Conservation (phyloP, 768 basidiomycete genomes). For the Botryobasidium botryosum region DNA sequence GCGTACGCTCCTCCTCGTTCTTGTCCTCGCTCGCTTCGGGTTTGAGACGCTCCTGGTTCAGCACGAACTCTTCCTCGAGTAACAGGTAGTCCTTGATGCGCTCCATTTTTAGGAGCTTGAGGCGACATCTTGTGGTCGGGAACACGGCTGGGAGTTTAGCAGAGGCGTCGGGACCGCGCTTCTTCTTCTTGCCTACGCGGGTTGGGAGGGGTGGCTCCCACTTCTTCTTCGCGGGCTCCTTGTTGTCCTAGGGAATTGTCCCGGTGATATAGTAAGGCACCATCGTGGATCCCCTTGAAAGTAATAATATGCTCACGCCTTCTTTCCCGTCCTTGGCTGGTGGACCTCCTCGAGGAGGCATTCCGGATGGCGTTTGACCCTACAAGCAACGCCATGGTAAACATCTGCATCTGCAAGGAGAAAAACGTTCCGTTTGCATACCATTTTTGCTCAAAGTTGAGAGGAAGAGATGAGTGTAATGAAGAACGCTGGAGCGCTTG, state of each 20-base stretch:
- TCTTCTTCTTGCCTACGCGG: constrained; percentile 89
- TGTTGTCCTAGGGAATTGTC: constrained; percentile 30
- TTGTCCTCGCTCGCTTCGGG: constrained; percentile 86
- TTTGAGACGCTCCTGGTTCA: constrained; percentile 81
- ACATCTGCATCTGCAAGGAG: too few relatives aligned
- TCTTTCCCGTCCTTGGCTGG: constrained; percentile 27
- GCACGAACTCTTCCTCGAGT: constrained; percentile 87
- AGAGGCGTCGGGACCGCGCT: constrained; percentile 78
- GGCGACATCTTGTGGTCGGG: constrained; percentile 88
- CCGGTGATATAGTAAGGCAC: not conserved
- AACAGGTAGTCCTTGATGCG: constrained; percentile 96
- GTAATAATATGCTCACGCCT: constrained; percentile 17
- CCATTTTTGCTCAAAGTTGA: too few relatives aligned
- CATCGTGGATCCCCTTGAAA: not conserved
- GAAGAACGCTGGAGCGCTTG: too few relatives aligned
- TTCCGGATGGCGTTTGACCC: constrained; percentile 64
- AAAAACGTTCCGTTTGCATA: too few relatives aligned
- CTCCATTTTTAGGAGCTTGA: constrained; percentile 91
- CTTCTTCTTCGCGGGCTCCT: constrained; percentile 79
- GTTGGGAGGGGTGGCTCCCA: constrained; percentile 98
- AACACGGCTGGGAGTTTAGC: constrained; percentile 84
- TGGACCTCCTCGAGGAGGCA: constrained; percentile 21
- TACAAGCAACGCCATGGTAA: too few relatives aligned
- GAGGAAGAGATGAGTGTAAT: too few relatives aligned
- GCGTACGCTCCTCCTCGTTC: constrained; percentile 85